phyloP scores from a whole-genome alignment of 1,284 basidiomycete genomes.

The Acaromyces ingoldii region DNA sequence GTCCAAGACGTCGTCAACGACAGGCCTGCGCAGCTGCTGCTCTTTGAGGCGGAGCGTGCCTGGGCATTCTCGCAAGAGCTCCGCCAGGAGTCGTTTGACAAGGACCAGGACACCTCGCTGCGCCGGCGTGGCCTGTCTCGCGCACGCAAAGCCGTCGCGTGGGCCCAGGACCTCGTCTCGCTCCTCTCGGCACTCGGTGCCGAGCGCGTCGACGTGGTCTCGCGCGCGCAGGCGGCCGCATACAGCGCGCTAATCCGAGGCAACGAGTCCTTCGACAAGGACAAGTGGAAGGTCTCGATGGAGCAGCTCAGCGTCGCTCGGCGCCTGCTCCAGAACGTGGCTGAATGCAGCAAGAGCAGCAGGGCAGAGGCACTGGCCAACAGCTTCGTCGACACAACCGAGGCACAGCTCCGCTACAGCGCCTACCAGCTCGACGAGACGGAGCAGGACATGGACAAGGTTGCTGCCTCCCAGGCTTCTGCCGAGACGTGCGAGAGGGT shows the following conservation, averaged over 20 bases:
- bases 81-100: conserved; percentile 58
- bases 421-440: conserved; percentile 69
- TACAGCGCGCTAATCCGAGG: conserved; percentile 64
- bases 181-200: conserved; percentile 63
- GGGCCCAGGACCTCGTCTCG: conserved; percentile 71
- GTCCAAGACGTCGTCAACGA: conserved; percentile 29
- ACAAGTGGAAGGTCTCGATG: conserved; percentile 69
- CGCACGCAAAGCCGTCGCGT: conserved; percentile 77
- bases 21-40: conserved; percentile 64
- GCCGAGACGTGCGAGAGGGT: conserved; percentile 60
- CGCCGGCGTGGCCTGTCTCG: conserved; percentile 72
- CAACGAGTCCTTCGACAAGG: conserved; percentile 55
- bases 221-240: conserved; percentile 49
- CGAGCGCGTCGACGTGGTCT: conserved; percentile 23
- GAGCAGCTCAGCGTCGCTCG: conserved; percentile 73
- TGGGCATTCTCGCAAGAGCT: conserved; percentile 85
- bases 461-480: conserved; percentile 62
- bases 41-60: conserved; percentile 86
- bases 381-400: conserved; percentile 77
- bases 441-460: conserved; percentile 76
- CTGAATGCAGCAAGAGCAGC: conserved; percentile 66
- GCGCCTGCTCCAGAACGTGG: conserved; percentile 68
- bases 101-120: conserved; percentile 59
- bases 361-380: conserved; percentile 82
- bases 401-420: conserved; percentile 84